Percentiles rank a stretch among this genome's conserved stretches.
Conservation (phyloP, 768 basidiomycete species). For the Naematelia encephala region DNA sequence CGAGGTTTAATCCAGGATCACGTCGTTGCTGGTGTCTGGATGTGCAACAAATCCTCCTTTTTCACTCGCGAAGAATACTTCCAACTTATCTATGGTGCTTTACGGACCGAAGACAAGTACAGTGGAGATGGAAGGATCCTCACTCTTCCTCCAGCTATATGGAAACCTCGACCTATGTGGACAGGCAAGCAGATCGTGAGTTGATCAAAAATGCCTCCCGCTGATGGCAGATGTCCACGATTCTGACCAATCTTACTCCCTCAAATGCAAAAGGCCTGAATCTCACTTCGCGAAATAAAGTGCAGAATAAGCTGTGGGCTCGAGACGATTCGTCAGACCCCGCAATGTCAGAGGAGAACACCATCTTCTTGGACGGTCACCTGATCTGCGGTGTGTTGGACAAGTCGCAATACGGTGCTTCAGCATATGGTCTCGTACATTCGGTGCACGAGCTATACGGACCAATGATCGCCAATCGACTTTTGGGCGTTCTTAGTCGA, state of each 20-base stretch:
- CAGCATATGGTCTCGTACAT: slow-evolving; percentile 93
- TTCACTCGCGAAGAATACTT: slow-evolving; percentile 94
- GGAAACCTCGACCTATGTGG: slow-evolving; percentile 88
- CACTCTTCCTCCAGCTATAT: slow-evolving; percentile 85
- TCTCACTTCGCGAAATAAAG: slow-evolving; percentile 79
- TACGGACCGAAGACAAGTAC: slow-evolving; percentile 78
- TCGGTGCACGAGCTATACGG: slow-evolving; percentile 96
- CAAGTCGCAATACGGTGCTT: slow-evolving; percentile 95
- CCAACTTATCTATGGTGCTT: slow-evolving; percentile 89
- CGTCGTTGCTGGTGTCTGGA: slow-evolving; percentile 98
- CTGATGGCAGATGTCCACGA: slow-evolving; percentile 74
- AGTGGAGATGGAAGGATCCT: slow-evolving; percentile 62
- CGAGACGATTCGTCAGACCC: slow-evolving; percentile 54
- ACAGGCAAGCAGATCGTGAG: slow-evolving; percentile 95
- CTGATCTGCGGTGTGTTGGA: slow-evolving; percentile 90
- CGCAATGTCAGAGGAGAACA: slow-evolving; percentile 70
- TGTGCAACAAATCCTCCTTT: slow-evolving; percentile 93
- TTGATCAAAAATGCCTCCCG: slow-evolving; percentile 10
- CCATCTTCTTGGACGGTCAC: slow-evolving; percentile 89
- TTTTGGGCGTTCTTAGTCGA: slow-evolving; percentile 88
- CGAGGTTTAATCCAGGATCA: slow-evolving; percentile 99
- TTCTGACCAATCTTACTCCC: slow-evolving; percentile 88
- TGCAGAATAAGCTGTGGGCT: slow-evolving; percentile 76
- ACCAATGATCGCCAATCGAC: slow-evolving; percentile 76
- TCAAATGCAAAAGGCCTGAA: slow-evolving; percentile 73